Evolutionary conservation across 2,329 filamentous ascomycete species (phyloP).

Genomic region (Pseudocercospora macadamiae): DNA sequence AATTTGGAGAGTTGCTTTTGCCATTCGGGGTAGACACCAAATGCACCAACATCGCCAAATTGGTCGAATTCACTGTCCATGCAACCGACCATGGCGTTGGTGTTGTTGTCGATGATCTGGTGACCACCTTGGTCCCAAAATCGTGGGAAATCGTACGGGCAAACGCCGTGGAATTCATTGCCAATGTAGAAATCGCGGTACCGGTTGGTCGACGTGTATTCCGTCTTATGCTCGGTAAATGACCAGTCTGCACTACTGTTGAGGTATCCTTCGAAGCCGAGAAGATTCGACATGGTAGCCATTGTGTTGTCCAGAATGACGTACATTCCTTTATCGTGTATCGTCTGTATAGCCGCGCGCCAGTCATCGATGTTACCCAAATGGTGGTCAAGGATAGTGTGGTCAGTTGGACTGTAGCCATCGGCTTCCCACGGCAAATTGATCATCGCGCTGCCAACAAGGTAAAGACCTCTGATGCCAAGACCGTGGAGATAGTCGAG

Average conservation of each 20-base stretch:
- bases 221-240: constrained; percentile 58
- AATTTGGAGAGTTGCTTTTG: constrained; percentile 67
- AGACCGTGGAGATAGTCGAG: constrained; percentile 67
- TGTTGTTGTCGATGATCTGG: constrained; percentile 52
- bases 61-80: constrained; percentile 67
- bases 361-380: constrained; percentile 63
- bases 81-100: constrained; percentile 56
- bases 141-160: constrained; percentile 59
- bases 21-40: constrained; percentile 66
- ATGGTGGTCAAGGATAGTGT: constrained; percentile 66
- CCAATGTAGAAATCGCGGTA: constrained; percentile 63
- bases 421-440: constrained; percentile 68
- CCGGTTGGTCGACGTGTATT: constrained; percentile 58
- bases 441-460: constrained; percentile 66
- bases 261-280: constrained; percentile 64
- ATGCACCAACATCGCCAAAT: constrained; percentile 66
- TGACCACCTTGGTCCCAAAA: constrained; percentile 64
- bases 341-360: constrained; percentile 60
- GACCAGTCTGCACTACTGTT: constrained; percentile 62
- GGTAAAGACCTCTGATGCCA: constrained; percentile 64
- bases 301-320: constrained; percentile 69
- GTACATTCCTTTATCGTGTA: constrained; percentile 67
- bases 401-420: constrained; percentile 59
- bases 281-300: constrained; percentile 65
- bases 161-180: constrained; percentile 55